phyloP scores from a whole-genome alignment of 2,329 filamentous ascomycete genomes.

The Pseudopithomyces chartarum region DNA sequence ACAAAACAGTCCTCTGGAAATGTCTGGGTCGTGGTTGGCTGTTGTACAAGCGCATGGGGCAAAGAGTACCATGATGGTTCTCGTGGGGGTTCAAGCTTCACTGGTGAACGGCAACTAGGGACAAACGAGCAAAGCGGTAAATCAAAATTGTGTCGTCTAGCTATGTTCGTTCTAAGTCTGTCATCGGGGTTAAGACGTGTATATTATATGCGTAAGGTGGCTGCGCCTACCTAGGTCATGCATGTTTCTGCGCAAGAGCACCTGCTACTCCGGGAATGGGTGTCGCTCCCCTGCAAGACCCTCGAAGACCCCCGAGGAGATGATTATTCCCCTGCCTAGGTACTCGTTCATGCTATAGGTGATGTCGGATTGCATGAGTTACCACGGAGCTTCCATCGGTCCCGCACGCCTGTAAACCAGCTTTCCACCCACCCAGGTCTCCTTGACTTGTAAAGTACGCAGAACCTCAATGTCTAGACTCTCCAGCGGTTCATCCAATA shows the following conservation, averaged over 20 bases:
- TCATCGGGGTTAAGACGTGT: too few relatives aligned
- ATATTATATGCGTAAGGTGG: background rate
- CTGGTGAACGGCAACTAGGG: slow-evolving; percentile 10
- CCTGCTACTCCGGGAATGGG: too few relatives aligned
- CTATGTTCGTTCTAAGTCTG: background rate
- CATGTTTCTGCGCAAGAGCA: too few relatives aligned
- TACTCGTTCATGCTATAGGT: background rate
- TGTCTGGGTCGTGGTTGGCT: slow-evolving; percentile 20
- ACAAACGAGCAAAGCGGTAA: background rate
- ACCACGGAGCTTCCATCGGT: slow-evolving; percentile 13
- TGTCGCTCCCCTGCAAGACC: too few relatives aligned
- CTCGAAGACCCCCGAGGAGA: background rate
- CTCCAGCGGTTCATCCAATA: slow-evolving; percentile 65
- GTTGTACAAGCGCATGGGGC: background rate
- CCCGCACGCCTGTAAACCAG: slow-evolving; percentile 40
- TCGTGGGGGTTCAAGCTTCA: slow-evolving; percentile 13
- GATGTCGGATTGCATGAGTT: background rate
- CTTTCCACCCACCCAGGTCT: slow-evolving; percentile 71
- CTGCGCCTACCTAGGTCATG: background rate
- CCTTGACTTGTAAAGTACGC: slow-evolving; percentile 60
- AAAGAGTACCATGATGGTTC: slow-evolving; percentile 32
- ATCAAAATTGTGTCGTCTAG: background rate
- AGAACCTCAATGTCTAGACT: slow-evolving; percentile 56
- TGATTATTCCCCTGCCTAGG: background rate
- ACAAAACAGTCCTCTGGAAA: slow-evolving; percentile 8